Conservation (phyloP, 2,329 filamentous ascomycete genomes). For the Thielaviopsis euricoi region DNA sequence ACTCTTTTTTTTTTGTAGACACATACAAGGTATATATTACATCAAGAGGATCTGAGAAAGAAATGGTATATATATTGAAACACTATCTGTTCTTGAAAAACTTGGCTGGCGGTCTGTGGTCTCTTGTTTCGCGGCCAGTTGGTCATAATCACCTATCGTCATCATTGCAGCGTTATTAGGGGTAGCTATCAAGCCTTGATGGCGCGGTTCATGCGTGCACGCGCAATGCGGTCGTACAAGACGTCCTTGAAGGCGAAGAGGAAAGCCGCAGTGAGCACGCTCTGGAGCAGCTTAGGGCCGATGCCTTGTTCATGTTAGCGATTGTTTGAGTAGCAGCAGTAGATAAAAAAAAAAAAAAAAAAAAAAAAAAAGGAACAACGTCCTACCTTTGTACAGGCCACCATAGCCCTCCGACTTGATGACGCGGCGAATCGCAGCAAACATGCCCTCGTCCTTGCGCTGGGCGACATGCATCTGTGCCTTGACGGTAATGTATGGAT, state of each 20-base stretch:
- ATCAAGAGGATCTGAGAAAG: not conserved
- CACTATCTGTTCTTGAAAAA: not conserved
- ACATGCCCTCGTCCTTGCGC: conserved; percentile 63
- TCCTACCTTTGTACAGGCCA: conserved; percentile 79
- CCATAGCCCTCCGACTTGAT: conserved; percentile 79
- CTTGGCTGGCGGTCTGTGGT: not conserved
- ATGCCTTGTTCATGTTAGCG: conserved; percentile 44
- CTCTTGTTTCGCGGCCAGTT: not conserved
- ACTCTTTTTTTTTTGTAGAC: no score
- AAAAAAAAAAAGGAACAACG: not conserved
- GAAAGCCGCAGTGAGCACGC: conserved; percentile 88
- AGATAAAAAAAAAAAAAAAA: not conserved
- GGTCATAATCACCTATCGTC: not conserved
- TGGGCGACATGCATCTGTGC: conserved; percentile 89
- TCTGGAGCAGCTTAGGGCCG: conserved; percentile 90
- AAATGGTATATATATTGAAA: not conserved
- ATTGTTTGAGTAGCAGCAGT: not conserved
- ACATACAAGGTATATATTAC: not conserved
- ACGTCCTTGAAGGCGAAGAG: conserved; percentile 97
- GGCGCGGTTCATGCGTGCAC: conserved; percentile 35
- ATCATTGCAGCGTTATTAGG: not conserved
- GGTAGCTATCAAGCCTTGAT: conserved; percentile 19
- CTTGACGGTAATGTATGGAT: conserved; percentile 98
- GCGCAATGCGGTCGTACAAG: conserved; percentile 68
- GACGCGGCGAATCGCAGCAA: conserved; percentile 60